A percentile compares a stretch with the other conserved stretches of the same genome.
These are phyloP conservation scores for Malus fusca DNA, from an alignment of 306 rosid species.

Conservation along the genomic window DNA sequence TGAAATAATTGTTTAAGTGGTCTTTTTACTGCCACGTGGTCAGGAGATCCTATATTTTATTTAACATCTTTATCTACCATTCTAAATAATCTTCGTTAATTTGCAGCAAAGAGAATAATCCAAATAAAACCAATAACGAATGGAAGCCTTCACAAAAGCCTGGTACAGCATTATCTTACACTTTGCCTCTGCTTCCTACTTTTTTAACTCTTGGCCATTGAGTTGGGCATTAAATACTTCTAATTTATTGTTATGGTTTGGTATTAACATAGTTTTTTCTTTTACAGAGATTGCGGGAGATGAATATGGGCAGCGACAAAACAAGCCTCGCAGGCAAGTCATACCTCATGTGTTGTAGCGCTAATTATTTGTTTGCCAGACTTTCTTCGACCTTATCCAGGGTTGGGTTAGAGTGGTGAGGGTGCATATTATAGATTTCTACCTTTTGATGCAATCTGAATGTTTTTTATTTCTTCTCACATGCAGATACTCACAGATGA, in stretches of 20 bases:
- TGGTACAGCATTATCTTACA: conserved; percentile 37
- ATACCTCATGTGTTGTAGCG: background rate
- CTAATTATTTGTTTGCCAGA: background rate
- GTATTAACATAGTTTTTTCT: conserved; percentile 1
- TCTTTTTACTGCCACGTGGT: background rate
- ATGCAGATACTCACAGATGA: conserved; percentile 97
- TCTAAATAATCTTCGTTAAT: conserved; percentile 4
- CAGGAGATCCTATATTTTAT: background rate
- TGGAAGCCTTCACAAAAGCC: conserved; percentile 64
- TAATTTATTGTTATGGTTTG: background rate
- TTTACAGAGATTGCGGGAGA: conserved; percentile 58
- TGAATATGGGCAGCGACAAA: conserved; percentile 83
- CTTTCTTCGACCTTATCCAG: background rate
- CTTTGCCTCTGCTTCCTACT: background rate
- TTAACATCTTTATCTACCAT: background rate
- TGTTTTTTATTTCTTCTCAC: background rate
- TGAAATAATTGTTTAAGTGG: background rate
- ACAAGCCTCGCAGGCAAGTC: conserved; percentile 87
- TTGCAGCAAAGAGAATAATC: conserved; percentile 65
- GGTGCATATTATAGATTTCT: background rate
- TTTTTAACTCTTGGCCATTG: background rate
- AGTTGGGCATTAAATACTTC: background rate
- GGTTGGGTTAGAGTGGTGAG: background rate
- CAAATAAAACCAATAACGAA: conserved; percentile 48
- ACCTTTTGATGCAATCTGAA: conserved; percentile 1